Evolutionary conservation across 306 rosid species (phyloP), one percentile per base, ranked within the genome.

Genomic region (Trichosanthes cucumerina): DNA sequence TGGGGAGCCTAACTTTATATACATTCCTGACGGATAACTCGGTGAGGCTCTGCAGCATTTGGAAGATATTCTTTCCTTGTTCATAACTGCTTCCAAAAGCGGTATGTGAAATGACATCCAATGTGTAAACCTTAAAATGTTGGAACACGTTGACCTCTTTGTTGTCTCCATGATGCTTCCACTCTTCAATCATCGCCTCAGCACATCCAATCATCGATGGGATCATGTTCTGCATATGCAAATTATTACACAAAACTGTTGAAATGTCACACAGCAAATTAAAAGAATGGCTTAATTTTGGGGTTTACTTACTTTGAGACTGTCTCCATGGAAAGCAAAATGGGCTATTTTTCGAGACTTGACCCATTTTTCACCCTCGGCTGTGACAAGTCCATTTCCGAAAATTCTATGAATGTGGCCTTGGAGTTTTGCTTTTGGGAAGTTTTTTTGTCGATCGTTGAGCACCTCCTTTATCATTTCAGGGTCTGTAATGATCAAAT

Each of bases 311-410:
- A 84, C 88, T 47, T 78, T 87, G 44, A 87, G 80, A 77, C 64
- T 87, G 46, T 84, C 86, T 4, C 71, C 82, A 80, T 86, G 89
- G 38, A 86, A 82, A 49, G 86, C 84, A 74, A 36, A 59, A 54
- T 82, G 79, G 26, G 86, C 86, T 3, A 86, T 21, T 74, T 86
- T 86, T 15, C 84, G 23, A 14, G 79, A 10, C 28, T 59, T 84
- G 7, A 11, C 77, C 87, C 87, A 84, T 53, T 56, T 77, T 66
- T 78, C 79, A 19, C 82, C 79, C 7, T 79, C 63, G 26, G 81
- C 52, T 24, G 50, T 69, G 62, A 39, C 64, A 31, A 83, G 66
- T 10, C 89, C 85, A 79, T 83, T 79, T 54, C 85, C 85, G 1
- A 86, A 44, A 28, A 86, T 18, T 82, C 52, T 79, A 74, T 79